Evolutionary conservation across 2,329 filamentous ascomycete species (phyloP).

Genomic region (Fusarium mangiferae): DNA sequence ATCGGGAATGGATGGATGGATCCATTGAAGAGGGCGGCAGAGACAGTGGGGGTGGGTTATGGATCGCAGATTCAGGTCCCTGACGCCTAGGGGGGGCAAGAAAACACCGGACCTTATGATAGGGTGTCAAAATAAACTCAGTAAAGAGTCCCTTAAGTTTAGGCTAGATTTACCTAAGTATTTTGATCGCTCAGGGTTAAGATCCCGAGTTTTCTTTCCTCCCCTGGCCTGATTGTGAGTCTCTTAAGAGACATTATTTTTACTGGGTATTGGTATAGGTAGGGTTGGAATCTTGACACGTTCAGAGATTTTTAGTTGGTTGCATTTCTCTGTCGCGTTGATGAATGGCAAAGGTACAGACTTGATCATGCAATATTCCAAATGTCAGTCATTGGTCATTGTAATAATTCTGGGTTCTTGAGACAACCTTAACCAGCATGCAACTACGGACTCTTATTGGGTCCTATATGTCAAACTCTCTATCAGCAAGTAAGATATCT

Average conservation of each 20-base stretch:
- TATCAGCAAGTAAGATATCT: background rate
- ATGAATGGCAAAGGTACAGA: background rate
- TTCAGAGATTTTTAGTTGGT: too few species aligned
- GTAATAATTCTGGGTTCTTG: background rate
- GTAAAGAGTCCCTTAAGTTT: too few species aligned
- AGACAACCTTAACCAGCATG: background rate
- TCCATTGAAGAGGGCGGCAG: background rate
- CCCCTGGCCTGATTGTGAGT: too few species aligned
- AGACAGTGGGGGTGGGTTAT: background rate
- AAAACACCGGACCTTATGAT: too few species aligned
- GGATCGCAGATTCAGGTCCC: background rate
- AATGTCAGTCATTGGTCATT: background rate
- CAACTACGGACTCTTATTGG: background rate
- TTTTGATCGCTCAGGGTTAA: too few species aligned
- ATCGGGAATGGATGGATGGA: background rate
- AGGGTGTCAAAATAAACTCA: too few species aligned
- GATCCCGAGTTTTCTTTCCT: too few species aligned
- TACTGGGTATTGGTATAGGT: background rate
- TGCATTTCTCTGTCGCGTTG: background rate
- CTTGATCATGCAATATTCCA: background rate
- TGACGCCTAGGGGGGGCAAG: too few species aligned
- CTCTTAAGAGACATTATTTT: background rate
- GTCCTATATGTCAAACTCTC: background rate
- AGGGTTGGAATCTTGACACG: background rate
- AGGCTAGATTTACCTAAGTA: too few species aligned